Evolutionary conservation across 495 filamentous ascomycete species (phyloP).

Genomic region (Neurospora sublineolata): DNA sequence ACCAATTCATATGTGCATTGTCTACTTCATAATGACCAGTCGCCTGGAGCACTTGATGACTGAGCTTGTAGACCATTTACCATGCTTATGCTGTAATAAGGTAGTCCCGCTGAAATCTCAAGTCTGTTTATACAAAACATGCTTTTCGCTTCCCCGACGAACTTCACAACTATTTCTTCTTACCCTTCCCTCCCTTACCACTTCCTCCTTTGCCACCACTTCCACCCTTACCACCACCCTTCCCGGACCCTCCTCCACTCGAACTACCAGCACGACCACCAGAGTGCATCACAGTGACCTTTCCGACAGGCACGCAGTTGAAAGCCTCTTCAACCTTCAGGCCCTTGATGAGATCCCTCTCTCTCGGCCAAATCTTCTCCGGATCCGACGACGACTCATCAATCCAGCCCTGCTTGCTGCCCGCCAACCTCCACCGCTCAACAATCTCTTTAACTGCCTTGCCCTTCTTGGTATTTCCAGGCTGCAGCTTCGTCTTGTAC

Average conservation of each 20-base stretch:
- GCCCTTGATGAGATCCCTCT: constrained; percentile 69
- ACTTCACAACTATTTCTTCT: constrained; percentile 2
- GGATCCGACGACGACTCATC: constrained; percentile 47
- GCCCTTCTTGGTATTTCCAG: constrained; percentile 80
- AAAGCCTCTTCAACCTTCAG: constrained; percentile 75
- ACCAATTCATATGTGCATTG: not conserved
- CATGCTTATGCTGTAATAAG: not conserved
- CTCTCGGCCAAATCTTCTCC: constrained; percentile 70
- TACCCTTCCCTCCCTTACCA: constrained; percentile 7
- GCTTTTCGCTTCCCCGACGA: not conserved
- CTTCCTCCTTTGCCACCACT: constrained; percentile 9
- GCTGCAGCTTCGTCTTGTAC: constrained; percentile 88
- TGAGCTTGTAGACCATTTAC: not conserved
- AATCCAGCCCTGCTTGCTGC: constrained; percentile 43
- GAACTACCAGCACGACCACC: constrained; percentile 37
- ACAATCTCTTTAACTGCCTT: constrained; percentile 88
- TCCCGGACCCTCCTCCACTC: constrained; percentile 30
- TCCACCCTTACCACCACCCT: constrained; percentile 26
- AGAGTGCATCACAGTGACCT: constrained; percentile 66
- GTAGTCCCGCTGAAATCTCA: not conserved
- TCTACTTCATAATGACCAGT: not conserved
- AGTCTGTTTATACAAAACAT: not conserved
- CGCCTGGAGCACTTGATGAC: not conserved
- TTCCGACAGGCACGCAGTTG: constrained; percentile 72
- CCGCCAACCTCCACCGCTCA: constrained; percentile 56